These are phyloP conservation scores for Alternaria sp. DNA, from an alignment of 2,329 filamentous ascomycete genomes.

Conservation along the genomic window DNA sequence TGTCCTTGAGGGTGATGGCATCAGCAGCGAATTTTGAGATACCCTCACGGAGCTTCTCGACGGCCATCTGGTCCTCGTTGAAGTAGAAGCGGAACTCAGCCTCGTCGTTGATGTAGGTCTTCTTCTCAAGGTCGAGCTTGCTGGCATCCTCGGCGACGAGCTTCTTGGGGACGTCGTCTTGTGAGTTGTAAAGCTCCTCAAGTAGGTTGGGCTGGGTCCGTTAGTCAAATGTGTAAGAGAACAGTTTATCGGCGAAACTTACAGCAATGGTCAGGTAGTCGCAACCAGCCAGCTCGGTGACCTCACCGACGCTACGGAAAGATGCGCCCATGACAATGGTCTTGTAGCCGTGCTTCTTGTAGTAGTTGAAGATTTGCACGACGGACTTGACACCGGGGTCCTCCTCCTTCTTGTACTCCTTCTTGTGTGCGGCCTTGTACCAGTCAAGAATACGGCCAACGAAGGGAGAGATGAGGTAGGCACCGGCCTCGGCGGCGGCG, in stretches of 20 bases:
- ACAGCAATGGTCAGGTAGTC: constrained; percentile 99
- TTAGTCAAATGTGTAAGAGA: constrained; percentile 19
- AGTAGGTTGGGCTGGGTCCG: constrained; percentile 80
- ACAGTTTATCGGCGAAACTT: constrained; percentile 51
- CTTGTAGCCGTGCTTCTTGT: constrained; percentile 99
- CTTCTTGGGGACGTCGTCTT: constrained; percentile 87
- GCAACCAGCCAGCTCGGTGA: constrained; percentile 96
- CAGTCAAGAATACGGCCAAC: constrained; percentile 99
- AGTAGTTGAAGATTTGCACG: constrained; percentile 98
- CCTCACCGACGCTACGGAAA: constrained; percentile 95
- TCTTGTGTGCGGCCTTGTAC: constrained; percentile 97
- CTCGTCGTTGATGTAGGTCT: constrained; percentile 90
- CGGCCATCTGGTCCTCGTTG: constrained; percentile 99
- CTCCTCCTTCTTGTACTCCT: constrained; percentile 87
- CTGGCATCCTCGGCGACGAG: constrained; percentile 75
- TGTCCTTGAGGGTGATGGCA: constrained; percentile 90
- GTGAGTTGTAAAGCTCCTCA: constrained; percentile 91
- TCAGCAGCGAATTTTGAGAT: constrained; percentile 99
- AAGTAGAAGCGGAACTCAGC: constrained; percentile 95
- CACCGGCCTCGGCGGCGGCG: constrained; percentile 90
- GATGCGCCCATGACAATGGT: constrained; percentile 99
- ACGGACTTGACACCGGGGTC: constrained; percentile 97
- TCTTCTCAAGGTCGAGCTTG: constrained; percentile 82
- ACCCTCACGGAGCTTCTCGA: constrained; percentile 98
- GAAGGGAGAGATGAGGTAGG: constrained; percentile 99